Base-by-base conservation (phyloP, 495 filamentous ascomycete genomes). In the Lichina pygmaea region DNA sequence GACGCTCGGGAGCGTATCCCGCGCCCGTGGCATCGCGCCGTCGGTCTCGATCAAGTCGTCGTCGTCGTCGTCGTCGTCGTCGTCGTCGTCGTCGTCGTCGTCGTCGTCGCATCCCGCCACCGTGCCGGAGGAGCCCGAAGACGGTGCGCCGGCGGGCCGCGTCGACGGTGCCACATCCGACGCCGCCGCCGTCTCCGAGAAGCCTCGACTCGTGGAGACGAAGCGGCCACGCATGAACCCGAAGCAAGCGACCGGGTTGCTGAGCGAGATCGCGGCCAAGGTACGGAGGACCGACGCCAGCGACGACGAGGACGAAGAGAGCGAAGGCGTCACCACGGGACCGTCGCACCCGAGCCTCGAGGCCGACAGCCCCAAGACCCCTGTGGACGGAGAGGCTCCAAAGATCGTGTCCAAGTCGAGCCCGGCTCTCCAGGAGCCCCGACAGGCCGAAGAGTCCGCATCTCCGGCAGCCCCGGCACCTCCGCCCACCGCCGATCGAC, bases 201-300 rank as follows among this genome's bases (percentile, higher is more conserved):
- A 49, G 47, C 58, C 66, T 33, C 50, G 53, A 33, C 17, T 69
- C 33, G 55, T 69, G 31, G 46, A 62, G 44, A 55, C 62, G 51
- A 74, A 69, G 53, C 71, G 78, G 42, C 82, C 81, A 8, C 76
- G 78, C 51, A 66, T 91, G 68, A 71, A 77, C 52, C 64, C 76
- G 37, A 67, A 70, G 52, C 77, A 86, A 54, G 73, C 77, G 16
- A 73, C 73, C 50, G 80, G 74, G 16, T 66, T 91, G 42, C 63
- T 93, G 12, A 75, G 70, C 49, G 86, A 95, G 57, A 78, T 95
- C 52, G 70, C 78, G 32, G 66, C 69, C 33, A 91, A 81, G 60
- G 69, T 86, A 55, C 75, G 72, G 49, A 71, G 62, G 50, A 75
- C 74, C 50, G 84, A 84, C 52, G 69, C 60, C 34, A 77, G 71